Base-by-base conservation (phyloP, 192 early-diverging fungal genomes). In the Coemansia sp. region DNA sequence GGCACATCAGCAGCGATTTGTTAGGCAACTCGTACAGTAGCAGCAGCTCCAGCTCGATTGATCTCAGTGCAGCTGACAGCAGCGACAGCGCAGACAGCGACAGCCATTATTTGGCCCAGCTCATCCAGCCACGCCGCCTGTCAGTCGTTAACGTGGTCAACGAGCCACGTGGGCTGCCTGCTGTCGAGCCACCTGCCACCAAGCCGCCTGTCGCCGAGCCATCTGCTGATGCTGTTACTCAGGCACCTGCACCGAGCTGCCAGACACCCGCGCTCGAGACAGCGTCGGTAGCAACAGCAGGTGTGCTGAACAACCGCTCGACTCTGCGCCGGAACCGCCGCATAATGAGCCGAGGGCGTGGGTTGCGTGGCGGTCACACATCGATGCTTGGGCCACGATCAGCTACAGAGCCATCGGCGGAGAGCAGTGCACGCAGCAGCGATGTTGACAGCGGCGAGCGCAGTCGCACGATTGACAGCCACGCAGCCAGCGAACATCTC, bases 1-100 rank as follows among this genome's bases (percentile, higher is more conserved):
- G 72, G 8, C 78, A 81, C 43, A 58, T 75, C 51, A 81, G 78
- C 72, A 81, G 78, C 69, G 78, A 81, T 52, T 48, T 75, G 55
- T 56, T 62, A 6, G 62, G 62, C 52, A 74, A 70, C 69, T 61
- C 65, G 59, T 57, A 69, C 22, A 67, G 63, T 32, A 58, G 57
- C 41, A 67, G 63, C 41, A 58, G 51, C 41, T 47, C 29, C 3
- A 35, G 21, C 24, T 67, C 70, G 1, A 63, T 74, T 5, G 60
- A 63, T 14, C 65, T 70, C 58, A 73, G 68, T 35, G 71, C 58
- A 5, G 38, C 56, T 38, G 66, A 68, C 24, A 69, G 64, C 67
- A 60, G 63, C 50, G 63, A 15, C 23, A 75, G 66, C 39, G 53
- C 51, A 47, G 67, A 75, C 35, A 79, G 67, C 54, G 76, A 72